phyloP scores from a whole-genome alignment of 208 protist genomes.

The Phytomonas francai region DNA sequence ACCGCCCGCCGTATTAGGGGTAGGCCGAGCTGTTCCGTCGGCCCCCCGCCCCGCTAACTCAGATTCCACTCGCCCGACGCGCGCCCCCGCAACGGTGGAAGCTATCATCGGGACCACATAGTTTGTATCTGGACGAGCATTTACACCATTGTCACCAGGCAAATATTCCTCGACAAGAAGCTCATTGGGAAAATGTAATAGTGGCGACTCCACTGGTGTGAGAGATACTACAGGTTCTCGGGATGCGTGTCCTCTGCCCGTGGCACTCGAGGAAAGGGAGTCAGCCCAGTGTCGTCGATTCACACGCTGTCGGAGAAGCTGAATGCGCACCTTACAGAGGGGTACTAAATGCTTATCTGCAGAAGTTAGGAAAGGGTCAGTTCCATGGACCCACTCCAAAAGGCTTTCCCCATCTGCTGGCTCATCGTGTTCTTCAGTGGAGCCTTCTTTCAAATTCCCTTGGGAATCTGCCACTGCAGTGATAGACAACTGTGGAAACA shows the following conservation, averaged over 20 bases:
- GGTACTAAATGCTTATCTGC: no score
- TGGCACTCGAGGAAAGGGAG: background rate
- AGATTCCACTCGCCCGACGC: background rate
- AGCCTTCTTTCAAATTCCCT: no score
- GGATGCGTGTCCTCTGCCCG: background rate
- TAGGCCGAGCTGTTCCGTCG: no score
- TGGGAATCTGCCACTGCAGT: no score
- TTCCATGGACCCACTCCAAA: no score
- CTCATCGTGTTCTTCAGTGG: no score
- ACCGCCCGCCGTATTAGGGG: no score
- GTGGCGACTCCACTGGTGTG: conserved; percentile 14
- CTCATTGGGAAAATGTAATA: conserved; percentile 19
- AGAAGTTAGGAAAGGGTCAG: no score
- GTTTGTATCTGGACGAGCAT: conserved; percentile 7
- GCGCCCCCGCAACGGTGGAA: background rate
- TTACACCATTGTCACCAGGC: conserved; percentile 9
- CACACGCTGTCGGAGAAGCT: conserved; percentile 22
- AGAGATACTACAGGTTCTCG: conserved; percentile 13
- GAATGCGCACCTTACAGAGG: conserved; percentile 14
- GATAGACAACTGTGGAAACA: no score
- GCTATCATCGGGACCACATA: conserved; percentile 11
- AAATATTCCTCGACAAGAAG: conserved; percentile 23
- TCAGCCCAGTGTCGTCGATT: conserved; percentile 13
- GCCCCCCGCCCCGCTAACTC: no score
- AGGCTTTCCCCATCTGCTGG: no score